Percentiles rank a stretch among this genome's conserved stretches.
These are phyloP conservation scores for Mucuna pruriens DNA, from an alignment of 306 rosid genomes.

Conservation along the genomic window DNA sequence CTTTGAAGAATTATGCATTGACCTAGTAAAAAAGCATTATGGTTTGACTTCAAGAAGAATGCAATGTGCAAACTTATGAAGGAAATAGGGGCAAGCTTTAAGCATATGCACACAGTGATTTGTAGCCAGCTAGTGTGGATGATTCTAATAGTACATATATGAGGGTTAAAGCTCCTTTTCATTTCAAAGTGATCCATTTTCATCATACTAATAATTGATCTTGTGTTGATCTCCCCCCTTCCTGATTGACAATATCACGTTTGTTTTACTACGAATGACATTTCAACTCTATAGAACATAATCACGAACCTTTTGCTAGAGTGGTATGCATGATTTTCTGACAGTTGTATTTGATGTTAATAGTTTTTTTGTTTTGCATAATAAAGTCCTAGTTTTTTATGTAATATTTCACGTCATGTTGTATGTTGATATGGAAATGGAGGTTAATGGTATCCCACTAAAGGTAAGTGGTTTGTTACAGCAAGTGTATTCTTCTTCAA, in stretches of 20 bases:
- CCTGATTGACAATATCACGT: too few relatives aligned
- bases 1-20: too few relatives aligned
- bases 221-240: background rate
- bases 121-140: too few relatives aligned
- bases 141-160: too few relatives aligned
- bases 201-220: slow-evolving; percentile 9
- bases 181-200: too few relatives aligned
- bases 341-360: background rate
- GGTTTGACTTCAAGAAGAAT: too few relatives aligned
- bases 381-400: slow-evolving; percentile 18
- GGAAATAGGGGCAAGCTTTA: too few relatives aligned
- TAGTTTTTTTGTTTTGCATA: background rate
- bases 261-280: slow-evolving; percentile 7
- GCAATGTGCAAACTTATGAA: too few relatives aligned
- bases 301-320: slow-evolving; percentile 97
- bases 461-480: slow-evolving; percentile 61
- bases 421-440: slow-evolving; percentile 99
- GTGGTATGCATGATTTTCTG: slow-evolving; percentile 68
- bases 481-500: slow-evolving; percentile 27
- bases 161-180: too few relatives aligned
- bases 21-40: too few relatives aligned
- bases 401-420: slow-evolving; percentile 75
- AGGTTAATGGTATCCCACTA: slow-evolving; percentile 91
- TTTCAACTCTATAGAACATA: slow-evolving; percentile 87
- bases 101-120: too few relatives aligned